Percentiles rank a stretch among this genome's conserved stretches.
Evolutionary conservation across 306 rosid genomes (phyloP).

Genomic region (Neltuma alba): DNA sequence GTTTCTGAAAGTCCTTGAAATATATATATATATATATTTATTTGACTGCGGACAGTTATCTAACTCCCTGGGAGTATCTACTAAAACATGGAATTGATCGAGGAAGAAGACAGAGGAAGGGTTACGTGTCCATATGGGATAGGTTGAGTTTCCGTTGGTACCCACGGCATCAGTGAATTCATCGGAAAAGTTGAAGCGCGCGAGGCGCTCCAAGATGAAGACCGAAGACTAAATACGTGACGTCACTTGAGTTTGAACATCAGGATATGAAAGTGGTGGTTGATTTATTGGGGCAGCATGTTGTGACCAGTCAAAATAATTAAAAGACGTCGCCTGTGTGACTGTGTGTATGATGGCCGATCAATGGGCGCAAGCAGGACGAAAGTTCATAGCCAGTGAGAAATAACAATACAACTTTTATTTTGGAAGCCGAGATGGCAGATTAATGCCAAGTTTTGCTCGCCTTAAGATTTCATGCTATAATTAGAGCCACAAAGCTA

Average conservation of each 20-base stretch:
- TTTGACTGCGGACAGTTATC: not conserved
- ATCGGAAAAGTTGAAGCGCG: not conserved
- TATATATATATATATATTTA: not conserved
- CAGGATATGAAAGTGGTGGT: not conserved
- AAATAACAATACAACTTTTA: not conserved
- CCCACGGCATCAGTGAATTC: not conserved
- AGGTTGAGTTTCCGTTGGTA: not conserved
- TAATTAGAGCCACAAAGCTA: no score
- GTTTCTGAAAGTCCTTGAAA: conserved; percentile 20
- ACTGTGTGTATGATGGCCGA: not conserved
- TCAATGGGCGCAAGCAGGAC: not conserved
- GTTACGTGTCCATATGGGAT: conserved; percentile 34
- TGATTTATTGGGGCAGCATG: not conserved
- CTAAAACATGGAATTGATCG: not conserved
- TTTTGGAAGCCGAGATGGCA: not conserved
- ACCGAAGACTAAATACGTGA: not conserved
- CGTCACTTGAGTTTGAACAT: not conserved
- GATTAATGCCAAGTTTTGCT: not conserved
- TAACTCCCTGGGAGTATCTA: not conserved
- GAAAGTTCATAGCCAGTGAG: not conserved
- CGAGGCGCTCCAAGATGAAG: not conserved
- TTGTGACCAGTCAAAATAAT: not conserved
- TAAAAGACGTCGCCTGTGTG: not conserved
- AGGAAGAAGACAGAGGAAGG: not conserved
- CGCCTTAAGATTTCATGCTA: no score